Base-by-base conservation (phyloP, 352 stramenopile genomes). In the Lagenidium giganteum region DNA sequence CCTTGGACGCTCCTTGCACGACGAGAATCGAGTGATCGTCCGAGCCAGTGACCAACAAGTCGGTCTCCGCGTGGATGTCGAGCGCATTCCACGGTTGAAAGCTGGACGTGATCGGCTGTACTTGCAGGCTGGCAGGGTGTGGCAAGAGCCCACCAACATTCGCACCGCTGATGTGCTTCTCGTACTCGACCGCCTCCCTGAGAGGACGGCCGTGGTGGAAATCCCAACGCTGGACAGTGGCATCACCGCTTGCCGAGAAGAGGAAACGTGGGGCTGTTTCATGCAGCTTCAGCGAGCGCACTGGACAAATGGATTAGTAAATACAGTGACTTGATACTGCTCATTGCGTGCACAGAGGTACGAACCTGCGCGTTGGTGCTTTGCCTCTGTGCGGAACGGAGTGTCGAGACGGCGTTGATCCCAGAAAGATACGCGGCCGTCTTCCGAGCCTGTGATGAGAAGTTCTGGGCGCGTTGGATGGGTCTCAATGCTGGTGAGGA, bases 381-480 rank as follows among this genome's bases (percentile, higher is more conserved):
- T 68, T n/a, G 47, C 38, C 33, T 91, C 76, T 8, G 74, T 72
- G 12, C 78, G 75, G 52, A 88, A 78, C 3, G 80, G 77, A 11
- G 57, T 42, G 29, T 81, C 61, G 4, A 90, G 61, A 34, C 79
- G 79, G 14, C 80, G 77, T 29, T 78, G 70, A 57, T 92, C 80
- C 80, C 80, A 92, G 21, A 89, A 70, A 26, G 59, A 67, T 20
- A 92, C 58, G 24, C 64, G 65, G 16, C 80, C 80, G 25, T 92
- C 77, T 35, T 83, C 61, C 20, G 64, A 63, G 34, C 80, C 80
- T 0, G 80, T 88, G 42, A 92, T 58, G 35, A 92, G 58, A 23
- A 92, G 39, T 50, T 92, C 80, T 6, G 80, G 80, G 3, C 77
- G 74, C 14, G 80, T 90, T 29, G 80, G 80, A 28, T 92, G 80